Conservation (phyloP, 106 monocot genomes). For the Dendrobium officinale region DNA sequence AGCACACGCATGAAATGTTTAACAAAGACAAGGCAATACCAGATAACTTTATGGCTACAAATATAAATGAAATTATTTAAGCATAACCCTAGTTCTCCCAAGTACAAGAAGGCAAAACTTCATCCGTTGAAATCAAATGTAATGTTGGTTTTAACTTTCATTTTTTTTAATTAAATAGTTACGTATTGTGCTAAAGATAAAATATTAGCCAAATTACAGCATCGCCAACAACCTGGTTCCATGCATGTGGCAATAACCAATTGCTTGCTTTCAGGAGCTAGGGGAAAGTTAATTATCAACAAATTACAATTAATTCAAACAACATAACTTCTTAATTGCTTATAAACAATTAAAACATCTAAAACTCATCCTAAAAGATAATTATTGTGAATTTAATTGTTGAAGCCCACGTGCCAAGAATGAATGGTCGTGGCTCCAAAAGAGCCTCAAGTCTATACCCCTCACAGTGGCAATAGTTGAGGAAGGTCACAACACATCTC, state of each 20-base stretch:
- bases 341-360: neutral
- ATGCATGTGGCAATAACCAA: neutral
- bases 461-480: no score
- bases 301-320: neutral
- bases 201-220: neutral
- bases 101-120: neutral
- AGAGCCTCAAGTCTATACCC: no score
- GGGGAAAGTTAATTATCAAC: neutral
- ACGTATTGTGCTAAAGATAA: neutral
- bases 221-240: neutral
- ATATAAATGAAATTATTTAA: neutral
- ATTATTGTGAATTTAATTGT: neutral
- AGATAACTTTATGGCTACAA: neutral
- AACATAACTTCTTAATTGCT: neutral
- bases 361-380: neutral
- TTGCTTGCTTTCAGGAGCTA: neutral
- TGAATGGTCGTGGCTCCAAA: no score
- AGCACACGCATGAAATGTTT: neutral
- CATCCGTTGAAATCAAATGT: neutral
- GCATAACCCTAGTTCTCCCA: neutral
- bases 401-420: no score
- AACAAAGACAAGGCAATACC: neutral
- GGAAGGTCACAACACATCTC: no score
- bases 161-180: neutral
- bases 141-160: neutral